Evolutionary conservation across 169 alveolate genomes (phyloP).

Genomic region (Plasmodium coatneyi): DNA sequence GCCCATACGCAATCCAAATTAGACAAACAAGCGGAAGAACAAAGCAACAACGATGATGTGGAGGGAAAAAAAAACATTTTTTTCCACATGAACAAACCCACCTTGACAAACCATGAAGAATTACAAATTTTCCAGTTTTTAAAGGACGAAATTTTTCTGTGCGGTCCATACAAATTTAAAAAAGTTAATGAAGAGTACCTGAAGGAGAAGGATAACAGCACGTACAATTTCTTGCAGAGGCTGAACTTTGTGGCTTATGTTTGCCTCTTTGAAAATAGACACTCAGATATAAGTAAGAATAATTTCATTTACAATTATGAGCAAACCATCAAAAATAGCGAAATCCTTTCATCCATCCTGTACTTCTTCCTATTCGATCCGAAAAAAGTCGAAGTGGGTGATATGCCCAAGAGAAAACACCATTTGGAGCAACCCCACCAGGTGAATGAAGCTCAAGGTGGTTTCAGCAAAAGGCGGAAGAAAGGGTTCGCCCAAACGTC

Average conservation of each 20-base stretch:
- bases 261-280: constrained; percentile 63
- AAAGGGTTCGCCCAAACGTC: background rate
- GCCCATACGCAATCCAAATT: background rate
- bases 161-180: constrained; percentile 26
- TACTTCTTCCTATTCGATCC: constrained; percentile 43
- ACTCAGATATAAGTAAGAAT: constrained; percentile 12
- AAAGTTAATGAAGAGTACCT: constrained; percentile 39
- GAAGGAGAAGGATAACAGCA: constrained; percentile 16
- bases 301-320: constrained; percentile 44
- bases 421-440: background rate
- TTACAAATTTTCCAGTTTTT: constrained; percentile 53
- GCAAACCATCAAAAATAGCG: constrained; percentile 12
- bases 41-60: background rate
- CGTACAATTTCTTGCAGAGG: constrained; percentile 27
- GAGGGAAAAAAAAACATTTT: constrained; percentile 13
- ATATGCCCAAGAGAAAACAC: background rate
- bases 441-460: background rate
- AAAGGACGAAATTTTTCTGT: constrained; percentile 65
- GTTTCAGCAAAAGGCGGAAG: background rate
- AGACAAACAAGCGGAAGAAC: background rate
- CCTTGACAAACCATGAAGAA: constrained; percentile 31
- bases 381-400: background rate
- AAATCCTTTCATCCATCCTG: constrained; percentile 43
- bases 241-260: constrained; percentile 44
- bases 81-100: constrained; percentile 48